Percentiles rank a stretch among this genome's conserved stretches.
These are phyloP conservation scores for Fusarium abutilonis DNA, from an alignment of 2,329 filamentous ascomycete genomes.

Conservation along the genomic window DNA sequence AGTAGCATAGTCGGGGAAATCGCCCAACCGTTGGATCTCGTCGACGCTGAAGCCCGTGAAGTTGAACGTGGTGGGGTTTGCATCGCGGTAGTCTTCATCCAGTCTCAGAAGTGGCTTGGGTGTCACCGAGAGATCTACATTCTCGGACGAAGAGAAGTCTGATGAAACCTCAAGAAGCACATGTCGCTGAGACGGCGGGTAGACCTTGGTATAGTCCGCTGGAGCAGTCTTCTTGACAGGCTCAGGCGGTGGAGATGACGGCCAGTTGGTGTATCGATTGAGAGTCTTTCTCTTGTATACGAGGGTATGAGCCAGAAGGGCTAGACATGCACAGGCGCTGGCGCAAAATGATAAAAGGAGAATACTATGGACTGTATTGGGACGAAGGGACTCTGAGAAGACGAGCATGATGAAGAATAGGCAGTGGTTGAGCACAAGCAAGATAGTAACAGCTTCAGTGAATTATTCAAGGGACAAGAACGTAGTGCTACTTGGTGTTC, in stretches of 20 bases:
- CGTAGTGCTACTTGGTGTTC: not conserved
- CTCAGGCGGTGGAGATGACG: conserved; percentile 21
- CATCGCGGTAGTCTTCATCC: conserved; percentile 50
- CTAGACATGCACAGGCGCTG: conserved; percentile 22
- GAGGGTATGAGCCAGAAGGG: conserved; percentile 27
- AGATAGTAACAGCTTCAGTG: not conserved
- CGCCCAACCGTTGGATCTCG: conserved; percentile 75
- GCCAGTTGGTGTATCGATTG: conserved; percentile 17
- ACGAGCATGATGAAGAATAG: conserved; percentile 25
- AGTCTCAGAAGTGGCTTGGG: conserved; percentile 46
- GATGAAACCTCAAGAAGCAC: conserved; percentile 22
- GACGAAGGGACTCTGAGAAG: conserved; percentile 19
- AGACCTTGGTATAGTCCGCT: conserved; percentile 42
- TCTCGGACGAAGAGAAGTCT: not conserved
- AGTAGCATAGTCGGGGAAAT: conserved; percentile 81
- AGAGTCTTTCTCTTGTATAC: conserved; percentile 36
- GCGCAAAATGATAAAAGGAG: conserved; percentile 14
- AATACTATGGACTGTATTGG: conserved; percentile 11
- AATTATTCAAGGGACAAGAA: not conserved
- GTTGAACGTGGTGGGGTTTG: conserved; percentile 58
- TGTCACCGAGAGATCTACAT: conserved; percentile 22
- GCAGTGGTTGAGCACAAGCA: not conserved
- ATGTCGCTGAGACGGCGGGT: conserved; percentile 43
- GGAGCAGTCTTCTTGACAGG: conserved; percentile 27
- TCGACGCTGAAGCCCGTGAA: conserved; percentile 75